Evolutionary conservation across 2,329 filamentous ascomycete species (phyloP).

Genomic region (Arthrinium puccinioides): DNA sequence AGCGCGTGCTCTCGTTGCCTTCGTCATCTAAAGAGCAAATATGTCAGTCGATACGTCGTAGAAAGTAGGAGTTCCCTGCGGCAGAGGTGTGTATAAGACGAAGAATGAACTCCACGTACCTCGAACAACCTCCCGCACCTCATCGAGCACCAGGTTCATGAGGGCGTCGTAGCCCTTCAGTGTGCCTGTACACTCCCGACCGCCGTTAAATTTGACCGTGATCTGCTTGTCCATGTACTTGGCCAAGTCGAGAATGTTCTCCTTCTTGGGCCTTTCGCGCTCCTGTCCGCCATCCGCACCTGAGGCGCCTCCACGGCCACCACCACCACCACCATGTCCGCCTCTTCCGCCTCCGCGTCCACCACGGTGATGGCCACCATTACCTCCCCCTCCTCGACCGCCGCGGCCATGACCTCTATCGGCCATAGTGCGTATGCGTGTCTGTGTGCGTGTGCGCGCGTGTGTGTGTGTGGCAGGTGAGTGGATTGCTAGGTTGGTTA

Average conservation of each 20-base stretch:
- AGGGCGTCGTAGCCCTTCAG: conserved; percentile 95
- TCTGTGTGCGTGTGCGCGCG: conserved; percentile 1
- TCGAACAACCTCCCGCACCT: conserved; percentile 83
- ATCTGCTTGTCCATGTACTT: conserved; percentile 98
- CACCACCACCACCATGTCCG: conserved; percentile 29
- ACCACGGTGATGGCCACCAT: conserved; percentile 7
- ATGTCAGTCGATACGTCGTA: not conserved
- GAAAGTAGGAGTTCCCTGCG: not conserved
- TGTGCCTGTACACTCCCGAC: conserved; percentile 78
- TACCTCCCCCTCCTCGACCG: conserved; percentile 8
- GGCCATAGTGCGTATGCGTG: conserved; percentile 27
- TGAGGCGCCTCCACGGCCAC: conserved; percentile 31
- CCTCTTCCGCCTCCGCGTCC: conserved; percentile 19
- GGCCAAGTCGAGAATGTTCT: conserved; percentile 90
- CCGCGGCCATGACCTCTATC: conserved; percentile 18
- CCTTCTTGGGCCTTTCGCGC: conserved; percentile 84
- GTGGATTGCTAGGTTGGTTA: not conserved
- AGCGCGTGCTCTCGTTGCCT: conserved; percentile 75
- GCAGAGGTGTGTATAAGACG: conserved; percentile 1
- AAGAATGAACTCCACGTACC: conserved; percentile 46
- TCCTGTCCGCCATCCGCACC: conserved; percentile 38
- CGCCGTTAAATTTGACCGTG: conserved; percentile 93
- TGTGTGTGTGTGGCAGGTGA: not conserved
- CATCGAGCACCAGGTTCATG: conserved; percentile 95
- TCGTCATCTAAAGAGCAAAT: conserved; percentile 64